A percentile compares a stretch with the other conserved stretches of the same genome.
Evolutionary conservation across 2,329 filamentous ascomycete species (phyloP).

Genomic region (Anthostomella pinea): DNA sequence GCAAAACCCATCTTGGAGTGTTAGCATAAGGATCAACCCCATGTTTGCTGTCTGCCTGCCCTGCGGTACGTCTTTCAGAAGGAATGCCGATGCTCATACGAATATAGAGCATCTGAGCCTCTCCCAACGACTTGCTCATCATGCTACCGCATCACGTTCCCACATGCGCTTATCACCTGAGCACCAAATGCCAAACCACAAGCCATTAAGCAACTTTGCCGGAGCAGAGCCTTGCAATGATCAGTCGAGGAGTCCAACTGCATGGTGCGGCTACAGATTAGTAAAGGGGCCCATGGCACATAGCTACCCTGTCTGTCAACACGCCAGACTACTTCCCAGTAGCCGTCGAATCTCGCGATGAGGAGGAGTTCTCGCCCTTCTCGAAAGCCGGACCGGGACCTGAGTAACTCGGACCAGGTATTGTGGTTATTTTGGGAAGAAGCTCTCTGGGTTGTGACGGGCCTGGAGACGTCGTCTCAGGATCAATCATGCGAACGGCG

Average conservation of each 20-base stretch:
- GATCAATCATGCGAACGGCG: constrained; percentile 20
- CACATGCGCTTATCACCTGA: constrained; percentile 3
- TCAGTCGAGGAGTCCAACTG: too few relatives aligned
- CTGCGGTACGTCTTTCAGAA: constrained; percentile 6
- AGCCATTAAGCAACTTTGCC: neutral
- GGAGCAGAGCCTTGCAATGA: too few relatives aligned
- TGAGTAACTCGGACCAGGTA: constrained; percentile 49
- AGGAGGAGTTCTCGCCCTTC: constrained; percentile 43
- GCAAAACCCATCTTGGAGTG: neutral
- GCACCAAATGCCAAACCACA: constrained; percentile 8
- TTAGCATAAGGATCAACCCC: constrained; percentile 4
- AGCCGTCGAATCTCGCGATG: neutral
- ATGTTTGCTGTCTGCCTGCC: constrained; percentile 9
- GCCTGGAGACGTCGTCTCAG: constrained; percentile 14
- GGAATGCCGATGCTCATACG: constrained; percentile 1
- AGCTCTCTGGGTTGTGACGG: constrained; percentile 4
- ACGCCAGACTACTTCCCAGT: too few relatives aligned
- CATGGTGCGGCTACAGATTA: neutral
- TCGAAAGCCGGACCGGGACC: constrained; percentile 52
- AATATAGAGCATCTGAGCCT: constrained; percentile 2
- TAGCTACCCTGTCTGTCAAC: too few relatives aligned
- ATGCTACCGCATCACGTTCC: too few relatives aligned
- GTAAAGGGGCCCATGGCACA: neutral
- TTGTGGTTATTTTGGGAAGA: too few relatives aligned
- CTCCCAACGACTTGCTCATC: too few relatives aligned